Base-by-base conservation (phyloP, 371 early-diverging fungal species). In the Mucor piriformis region DNA sequence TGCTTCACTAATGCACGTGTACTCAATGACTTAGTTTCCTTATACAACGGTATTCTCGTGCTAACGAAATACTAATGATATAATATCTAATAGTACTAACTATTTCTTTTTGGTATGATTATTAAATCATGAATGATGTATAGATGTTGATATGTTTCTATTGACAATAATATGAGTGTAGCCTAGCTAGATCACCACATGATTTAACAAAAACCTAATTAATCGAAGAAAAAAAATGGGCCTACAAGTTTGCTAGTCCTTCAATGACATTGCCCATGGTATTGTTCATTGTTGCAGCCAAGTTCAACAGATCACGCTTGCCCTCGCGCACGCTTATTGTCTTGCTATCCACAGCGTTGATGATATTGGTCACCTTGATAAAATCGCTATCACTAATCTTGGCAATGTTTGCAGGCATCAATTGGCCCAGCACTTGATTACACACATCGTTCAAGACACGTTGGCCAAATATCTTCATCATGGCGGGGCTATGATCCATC, bases 331-430 rank as follows among this genome's bases (percentile, higher is more conserved):
- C 54, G 12, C 55, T 54, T 54, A 59, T 64, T 16, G 43, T 3
- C 48, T 63, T 56, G 48, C 33, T 63, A 12, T 56, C 53, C 37
- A 59, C 57, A 55, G 66, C 44, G 50, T 65, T 65, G 25, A 60
- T 60, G 52, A 32, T 60, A 34, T 65, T 34, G 27, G 53, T 60
- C 60, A 60, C 59, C 53, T 65, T 53, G 46, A 65, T 38, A 57
- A 65, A 65, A 48, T 65, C 21, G 42, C 49, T 60, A 60, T 65
- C 66, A 60, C 15, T 65, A 34, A 59, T 65, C 49, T 65, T 65
- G 34, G 57, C 42, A 33, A 57, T 60, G 33, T 59, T 51, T 16
- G 2, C 60, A 52, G 48, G 60, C 42, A 66, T 60, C 49, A 57
- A 42, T 57, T 66, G 57, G 35, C 44, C 57, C 52, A 66, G 61